Conservation (phyloP, 768 basidiomycete genomes). For the Daedaleopsis sinensis region DNA sequence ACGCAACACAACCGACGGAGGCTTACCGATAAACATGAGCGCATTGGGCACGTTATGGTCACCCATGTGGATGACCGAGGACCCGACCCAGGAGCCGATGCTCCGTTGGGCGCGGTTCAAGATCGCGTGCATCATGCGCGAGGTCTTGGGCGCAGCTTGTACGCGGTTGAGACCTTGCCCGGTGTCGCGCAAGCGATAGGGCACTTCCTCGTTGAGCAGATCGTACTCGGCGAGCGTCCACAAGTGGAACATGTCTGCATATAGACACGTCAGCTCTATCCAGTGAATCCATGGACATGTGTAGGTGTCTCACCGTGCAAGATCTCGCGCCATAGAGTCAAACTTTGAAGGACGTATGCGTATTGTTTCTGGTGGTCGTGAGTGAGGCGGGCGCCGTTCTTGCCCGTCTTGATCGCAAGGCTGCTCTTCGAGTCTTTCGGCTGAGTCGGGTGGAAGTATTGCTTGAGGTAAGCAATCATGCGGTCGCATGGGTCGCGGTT, state of each 20-base stretch:
- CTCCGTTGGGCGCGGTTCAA: conserved; percentile 81
- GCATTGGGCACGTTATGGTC: conserved; percentile 86
- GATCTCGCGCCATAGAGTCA: conserved; percentile 87
- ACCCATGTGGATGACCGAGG: conserved; percentile 88
- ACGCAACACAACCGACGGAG: background rate
- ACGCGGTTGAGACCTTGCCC: conserved; percentile 92
- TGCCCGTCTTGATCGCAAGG: conserved; percentile 81
- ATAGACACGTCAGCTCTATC: background rate
- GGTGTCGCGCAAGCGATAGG: conserved; percentile 84
- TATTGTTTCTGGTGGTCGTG: conserved; percentile 88
- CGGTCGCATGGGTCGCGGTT: conserved; percentile 89
- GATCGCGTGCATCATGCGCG: conserved; percentile 89
- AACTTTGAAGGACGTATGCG: conserved; percentile 82
- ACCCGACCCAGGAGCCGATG: conserved; percentile 85
- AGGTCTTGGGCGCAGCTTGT: conserved; percentile 84
- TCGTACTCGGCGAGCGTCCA: conserved; percentile 85
- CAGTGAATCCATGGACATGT: background rate
- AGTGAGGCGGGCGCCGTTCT: conserved; percentile 75
- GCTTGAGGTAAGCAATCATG: conserved; percentile 77
- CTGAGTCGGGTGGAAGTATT: conserved; percentile 76
- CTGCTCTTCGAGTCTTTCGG: conserved; percentile 64
- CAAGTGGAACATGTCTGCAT: conserved; percentile 82
- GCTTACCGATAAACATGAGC: conserved; percentile 76
- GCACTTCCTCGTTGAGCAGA: conserved; percentile 69
- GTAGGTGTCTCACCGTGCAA: conserved; percentile 62